Evolutionary conservation across 495 filamentous ascomycete genomes (phyloP).

Genomic region (Cairneyella variabilis): DNA sequence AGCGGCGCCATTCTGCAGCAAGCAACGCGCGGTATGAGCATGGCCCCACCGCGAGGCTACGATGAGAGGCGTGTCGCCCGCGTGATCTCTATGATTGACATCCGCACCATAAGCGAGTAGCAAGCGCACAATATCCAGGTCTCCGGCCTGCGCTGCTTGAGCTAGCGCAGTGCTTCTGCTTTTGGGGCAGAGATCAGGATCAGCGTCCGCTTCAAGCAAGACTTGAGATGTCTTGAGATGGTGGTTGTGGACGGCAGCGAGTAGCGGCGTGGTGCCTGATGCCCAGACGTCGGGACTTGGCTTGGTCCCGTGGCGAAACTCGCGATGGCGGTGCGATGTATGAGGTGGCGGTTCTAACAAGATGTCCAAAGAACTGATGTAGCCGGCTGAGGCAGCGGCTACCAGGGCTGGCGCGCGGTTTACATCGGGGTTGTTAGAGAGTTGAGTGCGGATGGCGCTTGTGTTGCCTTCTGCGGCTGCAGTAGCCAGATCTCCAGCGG

Average conservation of each 20-base stretch:
- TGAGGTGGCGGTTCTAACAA: background rate
- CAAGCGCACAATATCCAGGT: conserved; percentile 3
- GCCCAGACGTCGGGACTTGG: conserved; percentile 3
- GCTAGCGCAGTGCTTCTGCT: conserved; percentile 3
- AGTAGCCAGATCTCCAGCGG: background rate
- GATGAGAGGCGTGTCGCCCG: conserved; percentile 15
- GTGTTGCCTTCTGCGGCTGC: conserved; percentile 6
- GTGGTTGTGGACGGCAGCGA: conserved; percentile 8
- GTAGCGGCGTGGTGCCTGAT: conserved; percentile 7
- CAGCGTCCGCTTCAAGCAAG: conserved; percentile 9
- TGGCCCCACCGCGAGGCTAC: conserved; percentile 4
- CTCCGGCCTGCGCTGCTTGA: conserved; percentile 3
- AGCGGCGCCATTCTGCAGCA: conserved; percentile 1
- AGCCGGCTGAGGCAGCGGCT: background rate
- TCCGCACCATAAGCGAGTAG: conserved; percentile 3
- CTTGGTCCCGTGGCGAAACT: background rate
- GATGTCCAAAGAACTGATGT: conserved; percentile 2
- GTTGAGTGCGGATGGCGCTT: background rate
- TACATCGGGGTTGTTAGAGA: conserved; percentile 2
- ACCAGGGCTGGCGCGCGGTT: conserved; percentile 14
- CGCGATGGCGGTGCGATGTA: background rate
- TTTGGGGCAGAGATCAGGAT: conserved; percentile 9
- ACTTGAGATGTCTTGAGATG: conserved; percentile 9
- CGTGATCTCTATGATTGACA: background rate
- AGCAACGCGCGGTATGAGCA: background rate